These are phyloP conservation scores for Mortierella alpina DNA, from an alignment of 192 early-diverging fungal genomes.

Conservation along the genomic window DNA sequence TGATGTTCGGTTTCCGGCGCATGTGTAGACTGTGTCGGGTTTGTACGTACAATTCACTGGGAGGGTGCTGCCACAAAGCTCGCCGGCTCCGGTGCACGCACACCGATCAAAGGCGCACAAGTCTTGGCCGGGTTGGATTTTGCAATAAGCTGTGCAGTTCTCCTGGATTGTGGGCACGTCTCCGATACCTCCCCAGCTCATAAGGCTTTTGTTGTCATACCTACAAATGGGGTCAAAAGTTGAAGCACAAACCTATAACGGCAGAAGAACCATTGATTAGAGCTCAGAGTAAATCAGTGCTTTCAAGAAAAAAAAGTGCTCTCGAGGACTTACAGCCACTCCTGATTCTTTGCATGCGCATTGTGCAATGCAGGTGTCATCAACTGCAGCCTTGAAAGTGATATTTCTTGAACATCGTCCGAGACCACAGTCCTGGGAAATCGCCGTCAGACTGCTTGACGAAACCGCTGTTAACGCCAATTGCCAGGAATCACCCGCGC, in stretches of 20 bases:
- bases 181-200: neutral
- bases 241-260: neutral
- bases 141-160: neutral
- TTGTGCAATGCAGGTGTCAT: neutral
- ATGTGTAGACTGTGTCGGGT: neutral
- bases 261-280: neutral
- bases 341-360: neutral
- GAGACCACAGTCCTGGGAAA: too few species aligned
- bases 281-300: neutral
- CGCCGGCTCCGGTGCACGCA: neutral
- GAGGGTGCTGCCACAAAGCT: neutral
- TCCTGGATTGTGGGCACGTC: neutral
- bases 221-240: neutral
- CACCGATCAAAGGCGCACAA: neutral
- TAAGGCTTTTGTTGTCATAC: neutral
- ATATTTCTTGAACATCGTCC: too few species aligned
- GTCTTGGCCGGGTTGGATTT: neutral
- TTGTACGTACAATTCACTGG: conserved; percentile 2
- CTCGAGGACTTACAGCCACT: neutral
- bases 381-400: neutral
- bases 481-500: too few species aligned
- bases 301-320: neutral
- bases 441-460: too few species aligned
- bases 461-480: too few species aligned
- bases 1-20: neutral